Base-by-base conservation (phyloP, 169 alveolate species). In the Theileria parva region DNA sequence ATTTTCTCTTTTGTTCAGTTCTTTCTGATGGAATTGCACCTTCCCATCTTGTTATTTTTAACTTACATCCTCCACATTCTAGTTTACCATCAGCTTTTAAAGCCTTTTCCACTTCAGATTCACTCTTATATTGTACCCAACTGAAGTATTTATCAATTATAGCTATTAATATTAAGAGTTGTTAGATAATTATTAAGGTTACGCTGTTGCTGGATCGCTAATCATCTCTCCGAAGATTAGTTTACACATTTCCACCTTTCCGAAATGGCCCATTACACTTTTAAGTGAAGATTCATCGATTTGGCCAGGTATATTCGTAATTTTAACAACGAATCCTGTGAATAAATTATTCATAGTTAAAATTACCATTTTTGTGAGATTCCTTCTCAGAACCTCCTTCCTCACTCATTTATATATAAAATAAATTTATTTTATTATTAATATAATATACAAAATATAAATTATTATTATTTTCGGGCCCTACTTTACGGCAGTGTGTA, bases 21-120 rank as follows among this genome's bases (percentile, higher is more conserved):
- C 5, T 2, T 32, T 76, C 83, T 28, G 77, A 15, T 1, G 86
- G 86, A 44, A 75, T 44, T 1, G 21, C 71, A 34, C 81, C 86
- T 37, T 69, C 21, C 86, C 86, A 77, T 37, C 55, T 64, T 13
- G 50, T 19, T n/a, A 83, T 83, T 37, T 70, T 77, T 63, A 83
- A 34, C 63, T 67, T 64, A 66, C 89, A 83, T 8, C 89, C 89
- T 7, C 89, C 89, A 50, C 89, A 83, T 39, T 83, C 89, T 30
- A 83, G 77, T 71, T 83, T 83, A 44, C 78, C 86, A 65, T 83
- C 77, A 0, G 89, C 89, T 30, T 77, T 77, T n/a, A 76, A 25
- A 0, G 89, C 86, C 2, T 79, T 37, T 21, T 27, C 73, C 2
- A 77, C 72, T 77, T 81, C 85, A n/a, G 63, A 27, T 12, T 69